Evolutionary conservation across 305 asterid genomes (phyloP), one percentile per base, ranked within the genome.

Genomic region (Fraxinus greggii): DNA sequence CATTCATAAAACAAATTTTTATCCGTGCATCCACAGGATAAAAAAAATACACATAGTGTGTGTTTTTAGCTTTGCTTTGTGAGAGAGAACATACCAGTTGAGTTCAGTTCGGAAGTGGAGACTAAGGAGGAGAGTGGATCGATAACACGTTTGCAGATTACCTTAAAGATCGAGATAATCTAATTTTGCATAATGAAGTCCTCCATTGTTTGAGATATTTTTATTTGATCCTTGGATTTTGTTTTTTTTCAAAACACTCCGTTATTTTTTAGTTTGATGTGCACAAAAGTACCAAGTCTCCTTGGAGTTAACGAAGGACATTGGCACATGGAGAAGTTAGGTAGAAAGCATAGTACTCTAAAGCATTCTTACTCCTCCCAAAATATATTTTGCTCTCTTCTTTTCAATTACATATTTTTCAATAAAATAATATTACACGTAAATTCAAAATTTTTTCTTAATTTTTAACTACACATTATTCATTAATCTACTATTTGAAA

Each of bases 91-190:
- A 45, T 45, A 45, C 56, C 65, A 54, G 65, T 54, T n/a, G 65
- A n/a, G 10, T 54, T 54, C 65, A n/a, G 13, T 77, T 72, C 24
- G 48, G 81, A 29, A 79, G 84, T 67, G 35, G 81, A 74, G 76
- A 69, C 24, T 0, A 42, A 42, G 51, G 3, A 42, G 42, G 72
- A 73, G 24, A 42, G 85, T 82, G 70, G 70, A 75, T 79, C 78
- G 73, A 70, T 2, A 12, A 29, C 81, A 78, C 85, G 77, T 42
- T 81, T 35, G 54, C 76, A 8, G 65, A 13, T 67, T 28, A 2
- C 42, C 36, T 78, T 40, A 8, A 21, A 23, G 15, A 24, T 36
- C 28, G 31, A 42, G 45, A 31, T 51, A 33, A 69, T 8, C 23
- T 24, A 19, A 67, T 54, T 72, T 80, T 83, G 51, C 80, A 79